These are phyloP conservation scores for Tulasnella sp. DNA, from an alignment of 768 basidiomycete genomes.

Conservation along the genomic window DNA sequence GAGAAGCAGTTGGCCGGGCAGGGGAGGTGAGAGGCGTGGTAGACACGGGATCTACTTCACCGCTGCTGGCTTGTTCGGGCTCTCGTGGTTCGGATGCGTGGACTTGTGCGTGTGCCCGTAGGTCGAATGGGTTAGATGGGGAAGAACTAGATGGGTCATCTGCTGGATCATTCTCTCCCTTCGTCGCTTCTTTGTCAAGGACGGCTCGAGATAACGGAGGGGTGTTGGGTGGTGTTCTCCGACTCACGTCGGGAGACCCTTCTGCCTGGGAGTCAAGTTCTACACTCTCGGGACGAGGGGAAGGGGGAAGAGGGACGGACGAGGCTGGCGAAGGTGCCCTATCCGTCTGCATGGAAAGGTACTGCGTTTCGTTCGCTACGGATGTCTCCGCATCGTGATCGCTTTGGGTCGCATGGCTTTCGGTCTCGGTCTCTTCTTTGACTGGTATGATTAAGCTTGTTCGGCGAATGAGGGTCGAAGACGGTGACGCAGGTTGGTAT, in stretches of 20 bases:
- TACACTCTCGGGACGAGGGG: neutral
- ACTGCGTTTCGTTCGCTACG: no score
- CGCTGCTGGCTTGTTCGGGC: neutral
- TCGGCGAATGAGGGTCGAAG: neutral
- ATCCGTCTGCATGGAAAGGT: no score
- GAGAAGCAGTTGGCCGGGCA: neutral
- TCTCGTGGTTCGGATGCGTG: no score
- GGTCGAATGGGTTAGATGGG: neutral
- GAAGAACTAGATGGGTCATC: no score
- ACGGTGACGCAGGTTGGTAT: neutral
- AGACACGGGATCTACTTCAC: neutral
- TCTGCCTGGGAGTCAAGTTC: no score
- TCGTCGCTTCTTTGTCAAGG: no score
- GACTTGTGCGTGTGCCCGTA: no score
- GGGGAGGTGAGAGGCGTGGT: conserved; percentile 7
- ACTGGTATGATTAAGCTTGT: conserved; percentile 3
- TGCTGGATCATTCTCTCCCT: no score
- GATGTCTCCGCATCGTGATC: neutral
- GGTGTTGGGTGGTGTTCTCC: no score
- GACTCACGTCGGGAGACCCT: no score
- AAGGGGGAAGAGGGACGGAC: neutral
- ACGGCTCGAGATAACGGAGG: no score
- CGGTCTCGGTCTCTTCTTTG: conserved; percentile 7
- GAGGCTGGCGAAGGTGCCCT: neutral
- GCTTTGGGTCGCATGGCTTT: neutral